These are phyloP conservation scores for Cutaneotrichosporon daszewskae DNA, from an alignment of 1,284 basidiomycete species.

Conservation along the genomic window DNA sequence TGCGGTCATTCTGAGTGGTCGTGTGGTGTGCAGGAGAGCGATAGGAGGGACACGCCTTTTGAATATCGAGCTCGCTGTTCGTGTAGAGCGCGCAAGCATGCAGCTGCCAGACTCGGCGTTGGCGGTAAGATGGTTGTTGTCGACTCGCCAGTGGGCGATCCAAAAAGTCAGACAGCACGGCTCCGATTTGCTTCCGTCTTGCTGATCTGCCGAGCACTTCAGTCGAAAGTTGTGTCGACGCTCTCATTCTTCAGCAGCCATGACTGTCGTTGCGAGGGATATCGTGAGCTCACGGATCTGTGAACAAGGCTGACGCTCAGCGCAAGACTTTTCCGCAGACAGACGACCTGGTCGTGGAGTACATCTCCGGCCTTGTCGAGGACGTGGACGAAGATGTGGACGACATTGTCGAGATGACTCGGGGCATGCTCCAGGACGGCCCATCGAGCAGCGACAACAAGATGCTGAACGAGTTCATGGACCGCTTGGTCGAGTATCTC, in stretches of 20 bases:
- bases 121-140: background rate
- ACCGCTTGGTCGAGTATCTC: conserved; percentile 61
- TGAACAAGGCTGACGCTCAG: conserved; percentile 16
- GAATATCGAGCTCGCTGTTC: conserved; percentile 3
- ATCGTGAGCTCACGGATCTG: conserved; percentile 14
- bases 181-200: conserved; percentile 11
- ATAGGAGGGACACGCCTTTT: background rate
- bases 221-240: background rate
- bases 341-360: conserved; percentile 88
- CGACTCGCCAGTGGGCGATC: background rate
- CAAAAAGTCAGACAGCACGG: conserved; percentile 9
- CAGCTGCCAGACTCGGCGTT: conserved; percentile 2
- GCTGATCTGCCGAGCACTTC: background rate
- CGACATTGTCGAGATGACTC: conserved; percentile 73
- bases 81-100: conserved; percentile 13
- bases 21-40: conserved; percentile 1
- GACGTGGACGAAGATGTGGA: conserved; percentile 83
- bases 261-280: conserved; percentile 27
- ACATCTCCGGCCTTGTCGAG: conserved; percentile 85
- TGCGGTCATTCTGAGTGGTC: conserved; percentile 6
- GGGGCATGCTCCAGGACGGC: conserved; percentile 58
- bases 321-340: conserved; percentile 74
- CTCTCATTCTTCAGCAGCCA: conserved; percentile 3
- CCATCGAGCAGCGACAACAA: conserved; percentile 37
- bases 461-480: conserved; percentile 45